phyloP scores from a whole-genome alignment of 192 early-diverging fungal genomes.

The Phycomyces blakesleeanus region DNA sequence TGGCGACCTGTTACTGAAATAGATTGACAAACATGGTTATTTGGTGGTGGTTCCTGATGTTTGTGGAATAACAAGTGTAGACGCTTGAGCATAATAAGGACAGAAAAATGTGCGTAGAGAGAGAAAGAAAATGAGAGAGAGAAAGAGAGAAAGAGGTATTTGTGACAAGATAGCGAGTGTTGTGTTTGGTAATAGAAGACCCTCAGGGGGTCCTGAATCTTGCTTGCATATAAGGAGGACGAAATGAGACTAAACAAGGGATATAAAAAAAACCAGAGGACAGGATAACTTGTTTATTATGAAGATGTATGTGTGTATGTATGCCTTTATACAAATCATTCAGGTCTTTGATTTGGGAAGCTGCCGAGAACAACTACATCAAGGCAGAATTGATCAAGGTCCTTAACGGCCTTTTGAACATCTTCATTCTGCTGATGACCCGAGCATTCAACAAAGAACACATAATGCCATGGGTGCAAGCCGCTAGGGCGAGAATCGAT shows the following conservation, averaged over 20 bases:
- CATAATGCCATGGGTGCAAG: constrained; percentile 84
- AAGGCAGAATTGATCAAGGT: constrained; percentile 67
- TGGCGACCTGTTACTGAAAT: not conserved
- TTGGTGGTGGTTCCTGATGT: not conserved
- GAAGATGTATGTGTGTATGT: not conserved
- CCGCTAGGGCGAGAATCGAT: constrained; percentile 88
- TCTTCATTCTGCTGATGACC: constrained; percentile 73
- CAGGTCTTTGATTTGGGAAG: constrained; percentile 63
- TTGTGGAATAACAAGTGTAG: not conserved
- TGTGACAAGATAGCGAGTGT: not conserved
- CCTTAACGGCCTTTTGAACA: constrained; percentile 61
- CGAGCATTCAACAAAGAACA: constrained; percentile 88
- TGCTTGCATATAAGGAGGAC: constrained; percentile 2
- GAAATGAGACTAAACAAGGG: not conserved
- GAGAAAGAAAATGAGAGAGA: not conserved
- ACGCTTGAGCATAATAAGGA: not conserved
- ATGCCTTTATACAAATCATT: constrained; percentile 13
- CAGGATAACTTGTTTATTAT: not conserved
- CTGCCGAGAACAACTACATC: constrained; percentile 79
- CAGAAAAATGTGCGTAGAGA: not conserved
- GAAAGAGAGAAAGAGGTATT: not conserved
- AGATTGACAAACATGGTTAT: not conserved
- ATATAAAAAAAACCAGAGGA: too few species aligned
- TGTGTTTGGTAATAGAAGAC: not conserved
- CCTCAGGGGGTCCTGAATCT: not conserved